A percentile compares a stretch with the other conserved stretches of the same genome.
Evolutionary conservation across 345 rosid genomes (phyloP).

Genomic region (Populus pruinosa): DNA sequence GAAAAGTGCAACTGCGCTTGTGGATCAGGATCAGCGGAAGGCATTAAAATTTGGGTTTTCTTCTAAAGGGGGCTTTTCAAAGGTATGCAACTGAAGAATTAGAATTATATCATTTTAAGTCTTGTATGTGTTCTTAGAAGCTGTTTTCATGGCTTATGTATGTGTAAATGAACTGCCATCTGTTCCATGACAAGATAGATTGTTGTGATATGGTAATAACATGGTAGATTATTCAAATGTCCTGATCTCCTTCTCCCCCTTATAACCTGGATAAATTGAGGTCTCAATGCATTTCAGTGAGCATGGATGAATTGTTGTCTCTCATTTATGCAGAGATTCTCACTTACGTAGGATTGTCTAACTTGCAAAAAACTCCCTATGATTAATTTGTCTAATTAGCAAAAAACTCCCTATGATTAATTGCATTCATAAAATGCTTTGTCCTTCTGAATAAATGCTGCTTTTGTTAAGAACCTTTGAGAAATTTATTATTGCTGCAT

Average conservation of each 20-base stretch:
- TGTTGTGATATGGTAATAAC: background rate
- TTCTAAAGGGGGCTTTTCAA: conserved; percentile 58
- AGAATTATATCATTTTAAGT: background rate
- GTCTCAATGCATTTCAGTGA: background rate
- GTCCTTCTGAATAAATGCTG: background rate
- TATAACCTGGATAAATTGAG: background rate
- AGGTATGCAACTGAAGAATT: conserved; percentile 43
- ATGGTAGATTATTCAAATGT: background rate
- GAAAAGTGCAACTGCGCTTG: conserved; percentile 41
- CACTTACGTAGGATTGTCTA: background rate
- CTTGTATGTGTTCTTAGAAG: background rate
- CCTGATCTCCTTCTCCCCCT: background rate
- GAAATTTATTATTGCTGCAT: background rate
- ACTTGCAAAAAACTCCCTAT: background rate
- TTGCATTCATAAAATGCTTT: background rate
- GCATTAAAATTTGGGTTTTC: conserved; percentile 84
- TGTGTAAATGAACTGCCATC: background rate
- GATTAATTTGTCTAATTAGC: background rate
- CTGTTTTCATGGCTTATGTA: background rate
- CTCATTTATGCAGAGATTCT: background rate
- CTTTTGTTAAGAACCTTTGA: background rate
- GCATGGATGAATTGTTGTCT: background rate
- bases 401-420: background rate
- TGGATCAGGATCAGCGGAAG: conserved; percentile 78
- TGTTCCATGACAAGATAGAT: background rate